These are phyloP conservation scores for Trypanosoma avium DNA, from an alignment of 208 protist genomes.

Conservation along the genomic window DNA sequence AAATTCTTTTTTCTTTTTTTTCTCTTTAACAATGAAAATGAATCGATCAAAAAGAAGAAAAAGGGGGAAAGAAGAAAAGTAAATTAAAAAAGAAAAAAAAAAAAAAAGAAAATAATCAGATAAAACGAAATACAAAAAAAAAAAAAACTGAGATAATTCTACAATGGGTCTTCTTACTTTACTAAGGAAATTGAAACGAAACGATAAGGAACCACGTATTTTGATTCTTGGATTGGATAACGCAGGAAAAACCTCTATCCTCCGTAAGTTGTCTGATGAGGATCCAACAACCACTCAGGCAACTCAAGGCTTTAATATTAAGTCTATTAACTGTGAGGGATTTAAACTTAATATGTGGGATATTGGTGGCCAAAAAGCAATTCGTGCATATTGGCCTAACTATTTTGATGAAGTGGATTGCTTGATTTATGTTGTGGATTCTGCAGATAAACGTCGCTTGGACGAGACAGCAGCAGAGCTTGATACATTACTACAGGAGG, in stretches of 20 bases:
- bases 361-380: constrained; percentile 97
- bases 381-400: constrained; percentile 97
- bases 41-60: neutral
- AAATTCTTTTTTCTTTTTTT: constrained; percentile 13
- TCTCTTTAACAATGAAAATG: neutral
- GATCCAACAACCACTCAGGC: constrained; percentile 95
- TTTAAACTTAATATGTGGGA: constrained; percentile 99
- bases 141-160: constrained; percentile 8
- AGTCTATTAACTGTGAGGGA: constrained; percentile 93
- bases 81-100: constrained; percentile 2
- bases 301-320: constrained; percentile 99
- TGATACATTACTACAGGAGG: constrained; percentile 91
- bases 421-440: constrained; percentile 97
- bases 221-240: constrained; percentile 98
- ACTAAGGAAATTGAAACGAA: constrained; percentile 92
- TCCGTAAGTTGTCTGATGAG: constrained; percentile 95
- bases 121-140: constrained; percentile 3
- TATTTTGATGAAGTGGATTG: constrained; percentile 97
- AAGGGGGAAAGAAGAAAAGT: neutral
- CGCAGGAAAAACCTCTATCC: constrained; percentile 98
- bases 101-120: neutral
- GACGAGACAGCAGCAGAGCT: constrained; percentile 95
- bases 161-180: constrained; percentile 96
- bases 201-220: constrained; percentile 93
- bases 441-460: constrained; percentile 91